A percentile compares a stretch with the other conserved stretches of the same genome.
Conservation (phyloP, 345 rosid genomes). For the Citrus australasica region DNA sequence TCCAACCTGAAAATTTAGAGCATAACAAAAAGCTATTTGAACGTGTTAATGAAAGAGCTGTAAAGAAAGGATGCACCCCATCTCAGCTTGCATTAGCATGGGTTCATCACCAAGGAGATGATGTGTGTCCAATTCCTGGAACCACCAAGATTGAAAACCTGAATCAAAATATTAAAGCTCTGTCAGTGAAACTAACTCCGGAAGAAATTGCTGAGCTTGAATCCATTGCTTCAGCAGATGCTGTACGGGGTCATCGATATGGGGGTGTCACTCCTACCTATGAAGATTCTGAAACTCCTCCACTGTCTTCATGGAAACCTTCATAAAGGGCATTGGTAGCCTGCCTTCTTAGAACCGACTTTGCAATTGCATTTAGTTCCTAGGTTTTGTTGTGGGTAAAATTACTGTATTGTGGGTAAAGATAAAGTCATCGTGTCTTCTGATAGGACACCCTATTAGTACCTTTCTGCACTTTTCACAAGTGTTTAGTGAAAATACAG, state of each 20-base stretch:
- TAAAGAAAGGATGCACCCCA: no score
- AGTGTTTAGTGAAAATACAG: no score
- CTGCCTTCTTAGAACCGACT: not conserved
- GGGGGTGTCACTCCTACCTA: not conserved
- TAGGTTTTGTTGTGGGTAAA: not conserved
- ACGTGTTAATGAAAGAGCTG: no score
- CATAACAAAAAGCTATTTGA: no score
- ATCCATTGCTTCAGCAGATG: slow-evolving; percentile 21
- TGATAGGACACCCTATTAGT: no score
- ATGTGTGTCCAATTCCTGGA: no score
- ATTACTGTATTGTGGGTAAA: no score
- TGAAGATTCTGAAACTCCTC: slow-evolving; percentile 46
- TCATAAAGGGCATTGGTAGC: not conserved
- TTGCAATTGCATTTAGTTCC: not conserved
- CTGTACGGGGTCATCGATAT: slow-evolving; percentile 29
- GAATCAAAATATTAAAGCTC: slow-evolving; percentile 24
- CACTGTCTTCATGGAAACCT: slow-evolving; percentile 52
- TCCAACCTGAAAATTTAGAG: slow-evolving; percentile 55
- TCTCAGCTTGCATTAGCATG: no score
- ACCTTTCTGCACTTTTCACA: no score
- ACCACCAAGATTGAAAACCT: slow-evolving; percentile 55
- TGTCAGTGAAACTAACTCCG: slow-evolving; percentile 12
- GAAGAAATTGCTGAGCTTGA: slow-evolving; percentile 26
- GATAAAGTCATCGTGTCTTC: no score
- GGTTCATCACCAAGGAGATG: no score